Evolutionary conservation across 306 rosid species (phyloP), one percentile per base, ranked within the genome.

Genomic region (Malus sieversii): DNA sequence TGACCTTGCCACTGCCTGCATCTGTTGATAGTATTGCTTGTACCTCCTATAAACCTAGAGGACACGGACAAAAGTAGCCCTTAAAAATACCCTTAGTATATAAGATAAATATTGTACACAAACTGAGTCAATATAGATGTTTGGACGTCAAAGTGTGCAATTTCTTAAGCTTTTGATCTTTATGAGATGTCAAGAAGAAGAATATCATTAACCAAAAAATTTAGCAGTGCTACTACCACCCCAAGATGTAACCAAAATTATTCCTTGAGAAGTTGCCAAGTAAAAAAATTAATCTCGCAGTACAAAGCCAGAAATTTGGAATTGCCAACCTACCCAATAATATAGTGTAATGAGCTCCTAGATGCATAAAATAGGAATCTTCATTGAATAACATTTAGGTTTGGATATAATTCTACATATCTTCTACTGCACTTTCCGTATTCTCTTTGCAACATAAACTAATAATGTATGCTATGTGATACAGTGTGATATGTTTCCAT

Each of bases 1-100:
- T 2, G 98, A 90, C 10, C 88, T 85, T 55, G 87, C 87, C 1
- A 90, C 91, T 0, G 88, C 87, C 16, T 87, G 91, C 84, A 91
- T 90, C 75, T 93, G 98, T 68, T 90, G 96, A 82, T 83, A 90
- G 83, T 90, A 93, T 75, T 91, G 98, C 84, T 86, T 85, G 82
- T 93, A 93, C 79, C 91, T 91, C 80, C 86, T 84, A 84, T 79
- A 91, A 62, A 93, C 91, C 98, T 93, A 87, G 38, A n/a, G n/a
- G 25, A n/a, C 12, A 12, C 20, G 45, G 13, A 25, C 2, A 3
- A 69, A 38, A 46, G 52, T 58, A 48, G 51, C 2, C 22, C 61
- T 59, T 45, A 23, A 35, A 48, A 53, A 64, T 32, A 64, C 14
- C 76, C 29, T 35, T 19, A 20, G 11, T 1, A 55, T 53, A 25